Evolutionary conservation across 225 moss, liverwort and hornwort species (phyloP), one percentile per base, ranked within the genome.

Genomic region (Marchantia paleacea): DNA sequence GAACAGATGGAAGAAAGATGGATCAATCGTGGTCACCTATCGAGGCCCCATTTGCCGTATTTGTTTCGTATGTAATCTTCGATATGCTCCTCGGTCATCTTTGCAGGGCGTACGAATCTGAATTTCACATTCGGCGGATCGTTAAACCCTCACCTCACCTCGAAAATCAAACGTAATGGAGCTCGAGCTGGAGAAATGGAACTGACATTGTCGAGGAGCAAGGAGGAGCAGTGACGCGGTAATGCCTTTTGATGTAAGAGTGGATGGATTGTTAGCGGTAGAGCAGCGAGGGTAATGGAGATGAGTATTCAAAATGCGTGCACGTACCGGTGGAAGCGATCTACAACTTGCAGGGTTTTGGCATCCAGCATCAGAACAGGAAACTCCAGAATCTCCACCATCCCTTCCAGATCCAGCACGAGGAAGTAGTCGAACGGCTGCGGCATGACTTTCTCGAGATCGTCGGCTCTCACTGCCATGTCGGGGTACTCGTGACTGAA

Each of bases 321-420:
- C 54, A 54, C 64, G 39, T 91, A 99, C 99, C 95, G 87, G 83
- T 99, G 99, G 79, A 99, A 99, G 39, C 89, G 92, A 81, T 99
- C 95, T 12, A 99, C 88, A 26, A 95, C 92, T 87, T 91, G 84
- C 75, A 95, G 82, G 16, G 94, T 91, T 85, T 86, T 92, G 8
- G 95, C 88, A 79, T 99, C 80, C 57, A 99, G 51, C 85, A 99
- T 85, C 55, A 95, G 77, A 49, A 99, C 92, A 29, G 99, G 99
- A 75, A 99, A 99, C 86, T 99, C 99, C 82, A 99, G 81, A 80
- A 99, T 95, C 80, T 99, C 99, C 73, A 95, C 91, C 89, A 89
- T 88, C 55, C 99, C 99, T 83, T 99, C 99, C 76, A 99, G 80
- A 84, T 99, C 99, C 72, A 99, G 87, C 68, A 99, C 99, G 80